Evolutionary conservation across 225 moss, liverwort and hornwort genomes (phyloP).

Genomic region (Pseudisothecium myosuroides): DNA sequence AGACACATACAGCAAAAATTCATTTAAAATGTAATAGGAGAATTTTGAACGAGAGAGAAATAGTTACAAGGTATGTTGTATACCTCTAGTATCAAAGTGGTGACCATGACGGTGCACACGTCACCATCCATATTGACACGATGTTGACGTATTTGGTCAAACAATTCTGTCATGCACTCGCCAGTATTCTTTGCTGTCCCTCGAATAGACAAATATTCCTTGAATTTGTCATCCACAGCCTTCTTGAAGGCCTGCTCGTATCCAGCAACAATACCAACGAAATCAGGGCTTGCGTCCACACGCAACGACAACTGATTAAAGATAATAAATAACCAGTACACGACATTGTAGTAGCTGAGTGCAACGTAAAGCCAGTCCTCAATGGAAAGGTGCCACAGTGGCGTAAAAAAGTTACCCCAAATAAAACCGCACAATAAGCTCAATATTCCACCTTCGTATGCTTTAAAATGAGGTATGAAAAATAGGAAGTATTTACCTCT

Average conservation of each 20-base stretch:
- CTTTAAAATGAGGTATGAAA: neutral
- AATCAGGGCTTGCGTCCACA: neutral
- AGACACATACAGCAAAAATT: neutral
- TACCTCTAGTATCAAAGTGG: constrained; percentile 83
- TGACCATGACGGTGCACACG: constrained; percentile 95
- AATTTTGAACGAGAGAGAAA: neutral
- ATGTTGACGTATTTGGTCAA: constrained; percentile 87
- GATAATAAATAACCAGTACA: neutral
- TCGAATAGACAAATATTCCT: constrained; percentile 64
- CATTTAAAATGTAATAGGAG: neutral
- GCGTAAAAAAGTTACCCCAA: neutral
- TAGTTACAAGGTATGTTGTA: neutral
- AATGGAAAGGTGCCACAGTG: neutral
- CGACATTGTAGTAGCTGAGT: neutral
- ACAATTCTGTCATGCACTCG: constrained; percentile 80
- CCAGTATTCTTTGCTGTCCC: constrained; percentile 72
- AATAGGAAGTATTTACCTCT: constrained; percentile 27
- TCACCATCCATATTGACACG: constrained; percentile 88
- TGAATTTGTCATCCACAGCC: constrained; percentile 81
- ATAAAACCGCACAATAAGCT: neutral
- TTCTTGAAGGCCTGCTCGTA: constrained; percentile 51
- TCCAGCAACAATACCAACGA: neutral
- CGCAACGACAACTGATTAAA: neutral
- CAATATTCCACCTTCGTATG: neutral
- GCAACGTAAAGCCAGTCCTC: neutral